These are phyloP conservation scores for Amphibolis antarctica DNA, from an alignment of 106 monocot genomes.

Conservation along the genomic window DNA sequence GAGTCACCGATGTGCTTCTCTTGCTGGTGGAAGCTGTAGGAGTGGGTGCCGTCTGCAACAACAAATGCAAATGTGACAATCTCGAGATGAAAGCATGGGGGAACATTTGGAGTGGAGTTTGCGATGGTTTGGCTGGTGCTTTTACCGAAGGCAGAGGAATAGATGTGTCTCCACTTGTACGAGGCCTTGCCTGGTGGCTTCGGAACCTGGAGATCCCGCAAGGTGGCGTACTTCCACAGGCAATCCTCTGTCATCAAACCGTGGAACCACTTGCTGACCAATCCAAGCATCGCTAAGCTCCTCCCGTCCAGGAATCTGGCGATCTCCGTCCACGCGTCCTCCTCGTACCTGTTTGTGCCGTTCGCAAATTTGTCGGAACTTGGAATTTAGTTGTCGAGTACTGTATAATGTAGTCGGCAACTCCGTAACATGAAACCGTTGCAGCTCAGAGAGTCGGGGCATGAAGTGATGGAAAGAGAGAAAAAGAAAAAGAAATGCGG, in stretches of 20 bases:
- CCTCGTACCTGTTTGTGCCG: slow-evolving; percentile 42
- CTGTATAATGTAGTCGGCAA: background rate
- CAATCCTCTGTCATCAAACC: slow-evolving; percentile 53
- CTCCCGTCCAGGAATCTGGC: slow-evolving; percentile 57
- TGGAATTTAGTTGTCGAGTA: background rate
- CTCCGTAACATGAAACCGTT: background rate
- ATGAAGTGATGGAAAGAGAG: no score
- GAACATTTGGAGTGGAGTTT: background rate
- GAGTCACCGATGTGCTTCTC: slow-evolving; percentile 63
- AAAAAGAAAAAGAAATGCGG: no score
- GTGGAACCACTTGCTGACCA: slow-evolving; percentile 65
- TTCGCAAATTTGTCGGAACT: background rate
- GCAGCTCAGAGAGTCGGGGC: background rate
- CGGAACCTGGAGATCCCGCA: slow-evolving; percentile 63
- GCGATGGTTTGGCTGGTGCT: no score
- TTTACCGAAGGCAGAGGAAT: slow-evolving; percentile 54
- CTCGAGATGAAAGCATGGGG: background rate
- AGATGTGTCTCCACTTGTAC: slow-evolving; percentile 55
- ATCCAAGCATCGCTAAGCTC: slow-evolving; percentile 37
- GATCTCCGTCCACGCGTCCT: slow-evolving; percentile 86
- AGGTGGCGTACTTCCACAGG: slow-evolving; percentile 75
- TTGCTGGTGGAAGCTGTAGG: slow-evolving; percentile 46
- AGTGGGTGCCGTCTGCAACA: slow-evolving; percentile 48
- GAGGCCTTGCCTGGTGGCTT: slow-evolving; percentile 10
- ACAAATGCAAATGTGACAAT: background rate